phyloP scores from a whole-genome alignment of 2,329 filamentous ascomycete genomes.

The Ambrosiella beaveri region DNA sequence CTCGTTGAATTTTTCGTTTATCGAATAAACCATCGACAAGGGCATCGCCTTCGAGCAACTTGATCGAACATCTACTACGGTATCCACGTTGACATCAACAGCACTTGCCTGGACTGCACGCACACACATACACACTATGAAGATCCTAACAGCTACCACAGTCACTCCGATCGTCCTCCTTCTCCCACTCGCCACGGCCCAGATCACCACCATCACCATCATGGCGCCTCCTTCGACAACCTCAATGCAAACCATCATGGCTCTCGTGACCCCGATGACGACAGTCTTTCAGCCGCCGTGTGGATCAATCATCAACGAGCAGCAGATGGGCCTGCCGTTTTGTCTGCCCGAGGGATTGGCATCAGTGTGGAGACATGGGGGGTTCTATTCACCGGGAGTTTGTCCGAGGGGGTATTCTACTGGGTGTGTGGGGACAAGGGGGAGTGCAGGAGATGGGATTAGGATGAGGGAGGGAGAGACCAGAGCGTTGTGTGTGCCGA shows the following conservation, averaged over 20 bases:
- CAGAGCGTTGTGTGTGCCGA: slow-evolving; percentile 18
- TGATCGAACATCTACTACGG: too few species aligned
- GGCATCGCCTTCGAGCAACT: too few species aligned
- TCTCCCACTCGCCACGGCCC: not conserved
- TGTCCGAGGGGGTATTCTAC: slow-evolving; percentile 19
- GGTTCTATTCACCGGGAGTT: slow-evolving; percentile 19
- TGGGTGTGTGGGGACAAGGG: slow-evolving; percentile 16
- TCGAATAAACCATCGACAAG: too few species aligned
- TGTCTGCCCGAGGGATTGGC: slow-evolving; percentile 11
- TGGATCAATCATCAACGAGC: slow-evolving; percentile 4
- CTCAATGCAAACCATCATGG: not conserved
- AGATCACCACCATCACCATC: slow-evolving; percentile 5
- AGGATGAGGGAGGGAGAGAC: slow-evolving; percentile 17
- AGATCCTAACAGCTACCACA: not conserved
- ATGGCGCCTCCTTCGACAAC: not conserved
- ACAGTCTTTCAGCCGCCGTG: slow-evolving; percentile 9
- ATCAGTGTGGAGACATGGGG: slow-evolving; percentile 16
- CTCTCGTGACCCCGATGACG: slow-evolving; percentile 6
- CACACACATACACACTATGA: not conserved
- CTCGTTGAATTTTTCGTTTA: too few species aligned
- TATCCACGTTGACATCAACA: too few species aligned
- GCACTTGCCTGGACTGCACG: not conserved
- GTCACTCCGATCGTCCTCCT: not conserved
- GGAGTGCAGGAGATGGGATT: slow-evolving; percentile 13
- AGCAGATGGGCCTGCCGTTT: slow-evolving; percentile 1